Evolutionary conservation across 1,139 yeast species (phyloP).

Genomic region (Candida sojae): DNA sequence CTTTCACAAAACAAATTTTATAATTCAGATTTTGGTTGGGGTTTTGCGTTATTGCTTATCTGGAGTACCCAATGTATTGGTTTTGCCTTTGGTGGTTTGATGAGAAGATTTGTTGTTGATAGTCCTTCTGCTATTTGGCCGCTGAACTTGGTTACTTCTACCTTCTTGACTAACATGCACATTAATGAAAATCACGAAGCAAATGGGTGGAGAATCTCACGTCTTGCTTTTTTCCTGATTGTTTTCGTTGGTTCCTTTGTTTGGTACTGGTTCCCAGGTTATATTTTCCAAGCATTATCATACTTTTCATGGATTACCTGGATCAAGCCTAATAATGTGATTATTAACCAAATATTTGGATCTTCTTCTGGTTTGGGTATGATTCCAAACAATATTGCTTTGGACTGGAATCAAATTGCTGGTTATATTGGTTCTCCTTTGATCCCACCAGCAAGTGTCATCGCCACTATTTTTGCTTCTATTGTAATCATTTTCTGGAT

Average conservation of each 20-base stretch:
- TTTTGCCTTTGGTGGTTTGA: conserved; percentile 63
- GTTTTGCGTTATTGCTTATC: conserved; percentile 47
- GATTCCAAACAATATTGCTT: conserved; percentile 48
- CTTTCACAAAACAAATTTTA: conserved; percentile 56
- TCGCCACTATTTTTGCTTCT: conserved; percentile 51
- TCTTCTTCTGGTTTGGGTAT: conserved; percentile 60
- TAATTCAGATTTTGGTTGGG: conserved; percentile 40
- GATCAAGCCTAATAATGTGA: conserved; percentile 45
- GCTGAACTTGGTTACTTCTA: conserved; percentile 46
- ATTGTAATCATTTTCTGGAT: conserved; percentile 46
- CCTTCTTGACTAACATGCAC: conserved; percentile 60
- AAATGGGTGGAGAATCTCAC: conserved; percentile 43
- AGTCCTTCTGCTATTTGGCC: conserved; percentile 75
- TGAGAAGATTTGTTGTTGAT: conserved; percentile 56
- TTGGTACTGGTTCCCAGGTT: conserved; percentile 49
- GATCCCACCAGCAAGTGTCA: conserved; percentile 64
- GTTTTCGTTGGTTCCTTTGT: conserved; percentile 29
- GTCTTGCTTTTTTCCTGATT: conserved; percentile 32
- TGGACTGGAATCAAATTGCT: conserved; percentile 48
- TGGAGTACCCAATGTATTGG: conserved; percentile 65
- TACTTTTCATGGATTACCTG: conserved; percentile 43
- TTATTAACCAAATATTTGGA: conserved; percentile 65
- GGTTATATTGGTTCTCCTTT: conserved; percentile 67
- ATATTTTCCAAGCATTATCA: conserved; percentile 36
- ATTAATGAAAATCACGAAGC: conserved; percentile 58